Conservation (phyloP, 306 rosid genomes). For the Citrullus amarus region DNA sequence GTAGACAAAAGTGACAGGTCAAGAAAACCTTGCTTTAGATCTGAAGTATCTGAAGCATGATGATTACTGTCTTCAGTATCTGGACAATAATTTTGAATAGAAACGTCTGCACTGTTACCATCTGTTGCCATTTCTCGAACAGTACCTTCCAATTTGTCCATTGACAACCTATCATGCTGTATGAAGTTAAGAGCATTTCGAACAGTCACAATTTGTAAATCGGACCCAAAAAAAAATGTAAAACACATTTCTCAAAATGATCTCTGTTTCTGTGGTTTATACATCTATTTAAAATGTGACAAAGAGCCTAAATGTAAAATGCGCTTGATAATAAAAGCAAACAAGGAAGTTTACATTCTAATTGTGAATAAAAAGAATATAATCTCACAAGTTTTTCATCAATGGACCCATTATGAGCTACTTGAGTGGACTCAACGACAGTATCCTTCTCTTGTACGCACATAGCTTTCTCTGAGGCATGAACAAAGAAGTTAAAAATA, state of each 20-base stretch:
- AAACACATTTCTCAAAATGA: not conserved
- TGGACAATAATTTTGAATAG: slow-evolving; percentile 19
- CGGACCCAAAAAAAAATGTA: not conserved
- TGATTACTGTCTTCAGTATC: slow-evolving; percentile 22
- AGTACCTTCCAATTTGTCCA: slow-evolving; percentile 21
- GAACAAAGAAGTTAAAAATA: slow-evolving; percentile 18
- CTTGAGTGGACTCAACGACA: slow-evolving; percentile 17
- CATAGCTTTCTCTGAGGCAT: slow-evolving; percentile 15
- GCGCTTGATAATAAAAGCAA: not conserved
- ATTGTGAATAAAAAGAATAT: not conserved
- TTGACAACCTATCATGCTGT: slow-evolving; percentile 53
- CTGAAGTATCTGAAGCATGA: slow-evolving; percentile 45
- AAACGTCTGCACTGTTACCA: slow-evolving; percentile 16
- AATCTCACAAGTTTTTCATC: slow-evolving; percentile 40
- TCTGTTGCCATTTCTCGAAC: slow-evolving; percentile 21
- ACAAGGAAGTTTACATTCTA: not conserved
- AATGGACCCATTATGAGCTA: slow-evolving; percentile 20
- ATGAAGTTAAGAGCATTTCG: slow-evolving; percentile 41
- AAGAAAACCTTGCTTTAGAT: slow-evolving; percentile 34
- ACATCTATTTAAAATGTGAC: not conserved
- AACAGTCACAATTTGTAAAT: slow-evolving; percentile 10
- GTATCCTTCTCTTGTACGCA: slow-evolving; percentile 19
- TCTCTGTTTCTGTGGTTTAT: not conserved
- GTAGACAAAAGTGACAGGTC: not conserved
- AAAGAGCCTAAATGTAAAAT: not conserved